Evolutionary conservation across 106 monocot species (phyloP).

Genomic region (Alisma plantagoaquatica): DNA sequence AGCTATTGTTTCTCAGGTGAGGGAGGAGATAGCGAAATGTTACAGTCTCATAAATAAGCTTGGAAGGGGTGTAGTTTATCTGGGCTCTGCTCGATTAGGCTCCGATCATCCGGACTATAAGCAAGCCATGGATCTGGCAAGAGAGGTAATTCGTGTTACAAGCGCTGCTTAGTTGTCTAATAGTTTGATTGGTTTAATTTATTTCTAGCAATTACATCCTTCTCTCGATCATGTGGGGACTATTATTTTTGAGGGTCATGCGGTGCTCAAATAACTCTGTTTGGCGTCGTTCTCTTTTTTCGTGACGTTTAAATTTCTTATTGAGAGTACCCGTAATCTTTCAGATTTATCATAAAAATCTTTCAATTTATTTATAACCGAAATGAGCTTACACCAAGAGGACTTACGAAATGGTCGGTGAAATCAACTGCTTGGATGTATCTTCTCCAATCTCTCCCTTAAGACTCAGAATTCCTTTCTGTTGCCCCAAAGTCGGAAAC

Average conservation of each 20-base stretch:
- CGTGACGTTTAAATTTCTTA: background rate
- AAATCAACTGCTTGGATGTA: too few species aligned
- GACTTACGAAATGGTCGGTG: too few species aligned
- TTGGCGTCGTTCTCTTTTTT: background rate
- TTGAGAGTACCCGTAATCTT: too few species aligned
- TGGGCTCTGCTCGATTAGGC: conserved; percentile 77
- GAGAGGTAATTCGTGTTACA: conserved; percentile 46
- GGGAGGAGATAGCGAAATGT: conserved; percentile 65
- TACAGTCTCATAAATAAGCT: conserved; percentile 66
- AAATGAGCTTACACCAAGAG: too few species aligned
- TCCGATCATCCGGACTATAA: conserved; percentile 48
- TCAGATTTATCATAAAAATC: too few species aligned
- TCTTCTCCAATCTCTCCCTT: too few species aligned
- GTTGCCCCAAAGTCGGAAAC: too few species aligned
- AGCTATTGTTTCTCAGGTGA: conserved; percentile 34
- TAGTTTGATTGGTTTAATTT: background rate
- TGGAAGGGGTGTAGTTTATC: conserved; percentile 71
- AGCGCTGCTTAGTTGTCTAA: background rate
- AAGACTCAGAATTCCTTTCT: too few species aligned
- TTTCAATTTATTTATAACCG: too few species aligned
- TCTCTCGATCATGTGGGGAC: too few species aligned
- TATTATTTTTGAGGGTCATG: too few species aligned
- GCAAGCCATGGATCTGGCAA: conserved; percentile 53
- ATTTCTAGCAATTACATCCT: background rate
- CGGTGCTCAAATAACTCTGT: too few species aligned